Evolutionary conservation across 78 protist species (phyloP).

Genomic region (Tieghemostelium lacteum): DNA sequence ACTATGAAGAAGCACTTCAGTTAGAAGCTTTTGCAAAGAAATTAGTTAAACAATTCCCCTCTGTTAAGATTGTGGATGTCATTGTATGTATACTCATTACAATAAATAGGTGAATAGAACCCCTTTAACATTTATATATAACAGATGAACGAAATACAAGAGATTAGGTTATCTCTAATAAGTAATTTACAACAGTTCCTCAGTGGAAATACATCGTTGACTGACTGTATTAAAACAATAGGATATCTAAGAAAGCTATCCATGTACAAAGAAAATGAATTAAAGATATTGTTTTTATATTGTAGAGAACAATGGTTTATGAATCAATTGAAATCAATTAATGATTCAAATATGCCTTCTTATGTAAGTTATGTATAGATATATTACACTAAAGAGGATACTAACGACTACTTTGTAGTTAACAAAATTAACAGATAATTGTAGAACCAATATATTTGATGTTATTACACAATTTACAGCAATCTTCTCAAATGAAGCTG

Average conservation of each 20-base stretch:
- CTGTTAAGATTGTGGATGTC: constrained; percentile 13
- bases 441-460: constrained; percentile 67
- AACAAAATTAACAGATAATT: constrained; percentile 72
- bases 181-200: constrained; percentile 25
- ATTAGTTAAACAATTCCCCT: constrained; percentile 53
- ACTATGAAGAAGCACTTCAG: constrained; percentile 66
- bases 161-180: constrained; percentile 28
- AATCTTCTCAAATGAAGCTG: constrained; percentile 53
- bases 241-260: constrained; percentile 52
- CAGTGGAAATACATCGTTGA: constrained; percentile 23
- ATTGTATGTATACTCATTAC: constrained; percentile 6
- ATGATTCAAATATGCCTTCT: constrained; percentile 29
- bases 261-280: constrained; percentile 59
- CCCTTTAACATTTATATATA: neutral
- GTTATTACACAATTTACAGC: constrained; percentile 71
- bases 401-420: constrained; percentile 11
- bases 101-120: neutral
- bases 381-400: neutral
- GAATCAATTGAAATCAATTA: constrained; percentile 31
- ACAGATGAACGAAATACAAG: constrained; percentile 17
- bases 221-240: constrained; percentile 55
- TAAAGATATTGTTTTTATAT: constrained; percentile 43
- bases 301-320: constrained; percentile 60
- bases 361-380: constrained; percentile 16
- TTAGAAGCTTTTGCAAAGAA: constrained; percentile 62